phyloP scores from a whole-genome alignment of 225 moss, liverwort and hornwort species.

The Asterella californica region DNA sequence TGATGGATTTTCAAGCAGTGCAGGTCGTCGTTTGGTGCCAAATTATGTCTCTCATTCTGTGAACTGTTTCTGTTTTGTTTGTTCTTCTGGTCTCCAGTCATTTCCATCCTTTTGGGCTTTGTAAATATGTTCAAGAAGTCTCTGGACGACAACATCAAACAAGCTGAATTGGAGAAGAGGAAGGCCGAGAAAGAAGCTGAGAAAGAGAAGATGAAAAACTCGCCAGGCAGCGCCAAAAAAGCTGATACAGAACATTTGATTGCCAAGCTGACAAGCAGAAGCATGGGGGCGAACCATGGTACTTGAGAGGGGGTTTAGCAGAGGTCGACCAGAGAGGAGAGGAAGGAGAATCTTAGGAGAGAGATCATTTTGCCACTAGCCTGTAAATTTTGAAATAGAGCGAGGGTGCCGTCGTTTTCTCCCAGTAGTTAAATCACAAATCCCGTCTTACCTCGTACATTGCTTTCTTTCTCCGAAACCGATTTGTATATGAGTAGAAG shows the following conservation, averaged over 20 bases:
- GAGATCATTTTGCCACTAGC: conserved; percentile 15
- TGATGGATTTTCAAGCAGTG: not conserved
- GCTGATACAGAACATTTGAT: conserved; percentile 18
- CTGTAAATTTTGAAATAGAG: conserved; percentile 28
- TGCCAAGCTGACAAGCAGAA: conserved; percentile 23
- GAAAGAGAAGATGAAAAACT: conserved; percentile 52
- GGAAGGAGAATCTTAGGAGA: not conserved
- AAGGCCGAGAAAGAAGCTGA: conserved; percentile 94
- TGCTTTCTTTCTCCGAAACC: too few relatives aligned
- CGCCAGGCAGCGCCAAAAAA: conserved; percentile 17
- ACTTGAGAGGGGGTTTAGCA: conserved; percentile 3
- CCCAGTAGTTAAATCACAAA: conserved; percentile 6
- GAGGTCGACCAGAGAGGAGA: conserved; percentile 11
- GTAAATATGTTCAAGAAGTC: conserved; percentile 86
- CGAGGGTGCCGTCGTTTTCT: conserved; percentile 21
- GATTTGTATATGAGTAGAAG: too few relatives aligned
- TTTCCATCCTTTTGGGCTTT: conserved; percentile 87
- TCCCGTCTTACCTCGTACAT: too few relatives aligned
- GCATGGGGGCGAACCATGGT: conserved; percentile 8
- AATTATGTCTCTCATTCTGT: too few relatives aligned
- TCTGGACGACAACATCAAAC: conserved; percentile 82
- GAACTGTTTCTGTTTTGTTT: not conserved
- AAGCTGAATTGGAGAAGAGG: conserved; percentile 81
- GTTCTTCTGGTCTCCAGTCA: conserved; percentile 50
- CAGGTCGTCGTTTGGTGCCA: not conserved